Conservation (phyloP, 352 stramenopile species). For the Detonula confervacea region DNA sequence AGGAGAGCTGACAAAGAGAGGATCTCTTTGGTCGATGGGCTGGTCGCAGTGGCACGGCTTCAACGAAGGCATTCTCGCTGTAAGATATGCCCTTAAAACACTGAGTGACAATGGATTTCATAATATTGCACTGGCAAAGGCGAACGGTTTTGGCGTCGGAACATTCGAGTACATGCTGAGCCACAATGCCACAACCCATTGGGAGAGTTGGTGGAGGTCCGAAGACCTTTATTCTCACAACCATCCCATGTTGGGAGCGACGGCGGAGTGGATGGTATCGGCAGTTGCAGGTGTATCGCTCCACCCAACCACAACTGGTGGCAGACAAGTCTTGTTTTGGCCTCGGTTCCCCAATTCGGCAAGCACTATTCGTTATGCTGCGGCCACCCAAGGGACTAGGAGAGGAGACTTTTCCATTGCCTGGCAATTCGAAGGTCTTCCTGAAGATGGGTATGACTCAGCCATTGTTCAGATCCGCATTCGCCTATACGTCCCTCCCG, state of each 20-base stretch:
- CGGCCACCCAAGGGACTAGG: constrained; percentile 47
- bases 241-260: constrained; percentile 67
- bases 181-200: constrained; percentile 66
- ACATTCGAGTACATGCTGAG: constrained; percentile 59
- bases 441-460: constrained; percentile 35
- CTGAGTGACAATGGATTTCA: constrained; percentile 56
- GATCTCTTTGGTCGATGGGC: constrained; percentile 37
- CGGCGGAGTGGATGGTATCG: constrained; percentile 60
- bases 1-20: constrained; percentile 43
- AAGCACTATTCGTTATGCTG: constrained; percentile 37
- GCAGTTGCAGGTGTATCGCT: constrained; percentile 46
- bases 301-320: constrained; percentile 39
- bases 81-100: constrained; percentile 54
- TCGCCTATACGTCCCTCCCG: constrained; percentile 43
- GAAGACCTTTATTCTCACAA: constrained; percentile 66
- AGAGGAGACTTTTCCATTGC: constrained; percentile 56
- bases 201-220: constrained; percentile 61
- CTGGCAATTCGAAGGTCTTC: constrained; percentile 48
- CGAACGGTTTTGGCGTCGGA: constrained; percentile 44
- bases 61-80: constrained; percentile 55
- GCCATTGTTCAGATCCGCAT: constrained; percentile 34
- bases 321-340: constrained; percentile 50
- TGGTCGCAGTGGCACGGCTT: constrained; percentile 59
- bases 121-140: constrained; percentile 53
- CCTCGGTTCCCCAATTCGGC: constrained; percentile 50